Evolutionary conservation across 345 rosid genomes (phyloP).

Genomic region (Syzygium jambos): DNA sequence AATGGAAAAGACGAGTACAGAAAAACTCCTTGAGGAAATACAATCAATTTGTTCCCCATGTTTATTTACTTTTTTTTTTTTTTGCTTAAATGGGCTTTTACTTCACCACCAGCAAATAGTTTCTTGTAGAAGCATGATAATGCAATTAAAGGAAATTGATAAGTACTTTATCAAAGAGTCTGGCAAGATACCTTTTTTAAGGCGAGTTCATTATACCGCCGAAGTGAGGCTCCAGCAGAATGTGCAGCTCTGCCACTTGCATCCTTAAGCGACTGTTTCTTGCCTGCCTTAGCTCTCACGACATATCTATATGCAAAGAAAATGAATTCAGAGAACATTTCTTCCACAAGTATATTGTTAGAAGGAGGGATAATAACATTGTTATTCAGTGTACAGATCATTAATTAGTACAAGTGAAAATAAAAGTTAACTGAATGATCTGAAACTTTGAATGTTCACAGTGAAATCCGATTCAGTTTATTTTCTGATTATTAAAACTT

Average conservation of each 20-base stretch:
- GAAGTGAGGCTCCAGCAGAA: slow-evolving; percentile 97
- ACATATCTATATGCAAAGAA: slow-evolving; percentile 48
- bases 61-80: neutral
- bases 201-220: slow-evolving; percentile 86
- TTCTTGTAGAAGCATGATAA: neutral
- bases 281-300: slow-evolving; percentile 98
- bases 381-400: neutral
- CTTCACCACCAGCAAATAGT: neutral
- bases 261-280: slow-evolving; percentile 90
- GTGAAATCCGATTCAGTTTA: neutral
- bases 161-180: neutral
- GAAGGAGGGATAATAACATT: neutral
- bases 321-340: neutral
- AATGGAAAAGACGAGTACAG: neutral
- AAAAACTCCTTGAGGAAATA: neutral
- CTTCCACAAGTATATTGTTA: neutral
- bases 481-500: neutral
- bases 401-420: neutral
- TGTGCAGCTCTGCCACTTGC: slow-evolving; percentile 71
- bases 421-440: neutral
- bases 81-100: neutral
- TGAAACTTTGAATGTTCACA: neutral
- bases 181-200: slow-evolving; percentile 66
- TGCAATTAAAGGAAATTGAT: neutral
- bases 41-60: neutral